Evolutionary conservation across 202 grass and related monocot species (phyloP), one percentile per base, ranked within the genome.

Genomic region (Carex arenaria): DNA sequence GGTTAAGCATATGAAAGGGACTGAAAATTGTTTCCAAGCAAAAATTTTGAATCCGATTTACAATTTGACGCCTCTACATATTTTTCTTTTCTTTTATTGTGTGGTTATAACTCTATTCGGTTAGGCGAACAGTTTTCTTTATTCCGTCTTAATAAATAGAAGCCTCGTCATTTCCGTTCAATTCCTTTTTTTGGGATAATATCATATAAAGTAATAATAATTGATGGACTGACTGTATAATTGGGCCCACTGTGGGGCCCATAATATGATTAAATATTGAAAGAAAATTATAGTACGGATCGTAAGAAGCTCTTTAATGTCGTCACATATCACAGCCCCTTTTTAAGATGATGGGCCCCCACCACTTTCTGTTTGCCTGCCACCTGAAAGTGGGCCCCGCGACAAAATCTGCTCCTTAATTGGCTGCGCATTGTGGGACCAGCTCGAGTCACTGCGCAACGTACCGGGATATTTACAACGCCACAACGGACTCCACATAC

Each of bases 351-450:
- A 20, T n/a, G 47, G 70, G 70, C 3, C 71, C 71, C 71, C 14
- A 30, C 83, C 80, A 75, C 68, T 64, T 78, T 64, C 70, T 64
- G 83, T 85, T 85, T 85, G 83, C 71, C 83, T 64, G 83, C 83
- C 83, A 85, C 72, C 83, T 85, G 83, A 85, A 52, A 78, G 18
- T 22, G 68, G 68, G 71, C 14, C 40, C 63, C 14, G 10, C 14
- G 19, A 64, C 61, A 81, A 64, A 81, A 30, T 14, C 51, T 51
- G 38, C 1, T 15, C 1, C 22, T 14, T 42, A 11, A 81, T 81
- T 82, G 62, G 80, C 42, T 66, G 64, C 0, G 8, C 3, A 18
- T 30, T 36, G 36, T 70, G 79, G 79, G 62, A 4, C 61, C 40
- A 67, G 6, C 22, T 81, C 42, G 40, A 52, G 63, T 82, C 80